Conservation (phyloP, 2,329 filamentous ascomycete species). For the Fusarium decemcellulare region DNA sequence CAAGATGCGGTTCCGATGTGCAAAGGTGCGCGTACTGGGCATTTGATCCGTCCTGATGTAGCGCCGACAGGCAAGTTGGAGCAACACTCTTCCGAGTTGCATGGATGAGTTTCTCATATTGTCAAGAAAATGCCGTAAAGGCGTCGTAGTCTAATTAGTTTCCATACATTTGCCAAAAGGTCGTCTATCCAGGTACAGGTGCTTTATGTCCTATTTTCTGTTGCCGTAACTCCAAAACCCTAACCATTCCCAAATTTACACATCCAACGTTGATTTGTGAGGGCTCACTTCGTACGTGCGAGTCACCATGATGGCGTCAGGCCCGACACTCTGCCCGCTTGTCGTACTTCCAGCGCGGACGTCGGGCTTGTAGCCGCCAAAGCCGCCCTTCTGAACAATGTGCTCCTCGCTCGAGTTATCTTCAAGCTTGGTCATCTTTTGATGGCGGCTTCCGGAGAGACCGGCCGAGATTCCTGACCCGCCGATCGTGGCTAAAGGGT, state of each 20-base stretch:
- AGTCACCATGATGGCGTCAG: slow-evolving; percentile 45
- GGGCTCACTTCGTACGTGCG: slow-evolving; percentile 44
- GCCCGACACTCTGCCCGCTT: slow-evolving; percentile 31
- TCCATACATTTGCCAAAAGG: background rate
- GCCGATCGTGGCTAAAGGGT: slow-evolving; percentile 46
- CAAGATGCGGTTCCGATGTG: slow-evolving; percentile 8
- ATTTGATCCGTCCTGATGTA: too few relatives aligned
- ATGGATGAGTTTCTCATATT: background rate
- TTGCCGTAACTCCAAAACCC: slow-evolving; percentile 13
- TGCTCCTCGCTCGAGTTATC: slow-evolving; percentile 52
- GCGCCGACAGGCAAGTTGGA: too few relatives aligned
- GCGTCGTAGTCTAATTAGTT: slow-evolving; percentile 5
- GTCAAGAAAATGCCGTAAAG: background rate
- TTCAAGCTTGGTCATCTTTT: slow-evolving; percentile 44
- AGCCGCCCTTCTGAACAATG: slow-evolving; percentile 45
- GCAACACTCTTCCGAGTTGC: too few relatives aligned
- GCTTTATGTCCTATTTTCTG: slow-evolving; percentile 2
- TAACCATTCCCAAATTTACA: slow-evolving; percentile 22
- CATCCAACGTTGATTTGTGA: slow-evolving; percentile 43
- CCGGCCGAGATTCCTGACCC: slow-evolving; percentile 33
- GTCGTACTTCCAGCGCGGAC: slow-evolving; percentile 40
- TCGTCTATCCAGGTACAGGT: background rate
- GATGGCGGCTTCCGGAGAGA: slow-evolving; percentile 28
- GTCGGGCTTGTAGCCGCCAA: slow-evolving; percentile 37
- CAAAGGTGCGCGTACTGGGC: background rate